phyloP scores from a whole-genome alignment of 2,329 filamentous ascomycete species.

The Zarea fungicola region DNA sequence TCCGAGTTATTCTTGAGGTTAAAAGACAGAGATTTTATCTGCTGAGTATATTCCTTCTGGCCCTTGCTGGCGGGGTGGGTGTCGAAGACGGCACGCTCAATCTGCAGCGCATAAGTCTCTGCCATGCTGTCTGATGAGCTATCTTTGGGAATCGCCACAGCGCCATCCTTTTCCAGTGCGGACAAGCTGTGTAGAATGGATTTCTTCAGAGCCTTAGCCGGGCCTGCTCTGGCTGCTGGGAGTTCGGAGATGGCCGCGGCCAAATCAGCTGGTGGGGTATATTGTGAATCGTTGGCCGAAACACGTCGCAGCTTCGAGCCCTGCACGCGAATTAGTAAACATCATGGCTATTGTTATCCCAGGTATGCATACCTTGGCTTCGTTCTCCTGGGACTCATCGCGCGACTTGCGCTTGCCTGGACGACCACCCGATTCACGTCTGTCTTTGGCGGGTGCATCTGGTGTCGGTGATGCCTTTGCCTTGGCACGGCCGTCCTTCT shows the following conservation, averaged over 20 bases:
- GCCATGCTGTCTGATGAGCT: slow-evolving; percentile 60
- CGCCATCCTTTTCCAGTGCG: slow-evolving; percentile 60
- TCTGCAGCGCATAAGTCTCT: slow-evolving; percentile 67
- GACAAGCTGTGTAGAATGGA: slow-evolving; percentile 62
- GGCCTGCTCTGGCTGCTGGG: slow-evolving; percentile 58
- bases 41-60: slow-evolving; percentile 48
- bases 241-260: slow-evolving; percentile 49
- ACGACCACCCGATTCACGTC: slow-evolving; percentile 27
- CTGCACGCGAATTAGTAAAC: slow-evolving; percentile 22
- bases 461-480: slow-evolving; percentile 28
- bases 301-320: slow-evolving; percentile 47
- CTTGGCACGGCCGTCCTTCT: slow-evolving; percentile 32
- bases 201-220: slow-evolving; percentile 66
- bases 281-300: slow-evolving; percentile 44
- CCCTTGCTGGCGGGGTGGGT: slow-evolving; percentile 43
- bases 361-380: slow-evolving; percentile 40
- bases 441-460: slow-evolving; percentile 38
- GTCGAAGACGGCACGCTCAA: slow-evolving; percentile 67
- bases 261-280: slow-evolving; percentile 48
- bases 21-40: slow-evolving; percentile 72
- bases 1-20: slow-evolving; percentile 87
- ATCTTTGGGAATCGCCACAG: slow-evolving; percentile 58
- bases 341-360: no score
- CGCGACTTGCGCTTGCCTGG: slow-evolving; percentile 52
- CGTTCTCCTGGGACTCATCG: slow-evolving; percentile 51